Conservation (phyloP, 805 yeast species). For the Hanseniaspora vineae region DNA sequence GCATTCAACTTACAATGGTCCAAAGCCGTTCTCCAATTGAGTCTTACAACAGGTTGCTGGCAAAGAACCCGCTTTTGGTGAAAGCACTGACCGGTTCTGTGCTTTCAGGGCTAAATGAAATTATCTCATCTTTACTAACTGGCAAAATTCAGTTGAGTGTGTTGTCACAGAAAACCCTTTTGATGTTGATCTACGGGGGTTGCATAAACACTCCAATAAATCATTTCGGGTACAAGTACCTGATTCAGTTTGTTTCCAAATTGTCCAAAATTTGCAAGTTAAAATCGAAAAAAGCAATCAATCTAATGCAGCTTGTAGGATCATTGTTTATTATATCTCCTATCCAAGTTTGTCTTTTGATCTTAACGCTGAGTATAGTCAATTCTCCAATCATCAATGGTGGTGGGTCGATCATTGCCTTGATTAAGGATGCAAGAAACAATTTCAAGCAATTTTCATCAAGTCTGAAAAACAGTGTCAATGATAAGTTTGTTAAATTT, state of each 20-base stretch:
- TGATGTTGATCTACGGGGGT: constrained; percentile 14
- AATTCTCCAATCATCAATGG: constrained; percentile 6
- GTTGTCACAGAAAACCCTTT: constrained; percentile 7
- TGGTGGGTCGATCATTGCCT: constrained; percentile 1
- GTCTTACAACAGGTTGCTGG: constrained; percentile 9
- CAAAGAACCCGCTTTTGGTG: constrained; percentile 9
- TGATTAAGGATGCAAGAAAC: neutral
- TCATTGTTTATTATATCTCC: constrained; percentile 13
- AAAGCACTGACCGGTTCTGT: constrained; percentile 13
- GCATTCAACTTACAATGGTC: too few relatives aligned
- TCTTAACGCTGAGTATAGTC: constrained; percentile 10
- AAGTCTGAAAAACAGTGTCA: constrained; percentile 6
- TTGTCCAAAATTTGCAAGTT: neutral
- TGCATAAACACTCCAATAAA: constrained; percentile 14
- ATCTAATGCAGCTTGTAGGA: constrained; percentile 10
- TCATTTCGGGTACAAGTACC: constrained; percentile 12
- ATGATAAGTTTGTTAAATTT: constrained; percentile 9
- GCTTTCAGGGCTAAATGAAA: constrained; percentile 11
- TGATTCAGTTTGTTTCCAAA: constrained; percentile 7
- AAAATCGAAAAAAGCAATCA: constrained; percentile 6
- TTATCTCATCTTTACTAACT: constrained; percentile 3
- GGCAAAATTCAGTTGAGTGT: constrained; percentile 1
- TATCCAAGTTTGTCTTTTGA: constrained; percentile 11
- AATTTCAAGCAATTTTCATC: neutral
- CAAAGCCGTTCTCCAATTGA: neutral